Evolutionary conservation across 306 rosid species (phyloP).

Genomic region (Prunus salicina): DNA sequence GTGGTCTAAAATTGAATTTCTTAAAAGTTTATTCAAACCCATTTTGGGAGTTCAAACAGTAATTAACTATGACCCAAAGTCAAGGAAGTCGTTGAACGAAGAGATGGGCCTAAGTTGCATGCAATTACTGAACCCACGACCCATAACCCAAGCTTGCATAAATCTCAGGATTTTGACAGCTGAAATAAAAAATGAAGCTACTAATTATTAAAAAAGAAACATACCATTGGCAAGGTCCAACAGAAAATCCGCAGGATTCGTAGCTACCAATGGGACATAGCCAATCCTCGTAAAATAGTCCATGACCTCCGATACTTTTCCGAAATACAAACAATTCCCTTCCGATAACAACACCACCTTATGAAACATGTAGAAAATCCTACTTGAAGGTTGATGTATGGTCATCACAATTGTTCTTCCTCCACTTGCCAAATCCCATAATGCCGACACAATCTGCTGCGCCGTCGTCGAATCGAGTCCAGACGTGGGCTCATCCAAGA

Average conservation of each 20-base stretch:
- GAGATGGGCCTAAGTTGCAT: too few species aligned
- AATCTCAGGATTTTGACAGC: too few species aligned
- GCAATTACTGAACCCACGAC: too few species aligned
- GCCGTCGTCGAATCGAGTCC: constrained; percentile 78
- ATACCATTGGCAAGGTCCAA: constrained; percentile 79
- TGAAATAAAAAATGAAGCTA: too few species aligned
- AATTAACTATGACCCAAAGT: too few species aligned
- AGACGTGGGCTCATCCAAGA: constrained; percentile 80
- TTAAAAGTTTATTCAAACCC: too few species aligned
- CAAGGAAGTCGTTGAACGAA: too few species aligned
- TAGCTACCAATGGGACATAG: constrained; percentile 49
- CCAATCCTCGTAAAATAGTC: constrained; percentile 55
- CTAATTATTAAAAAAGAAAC: background rate
- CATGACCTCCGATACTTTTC: constrained; percentile 61
- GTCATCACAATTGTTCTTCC: constrained; percentile 76
- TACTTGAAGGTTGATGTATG: constrained; percentile 77
- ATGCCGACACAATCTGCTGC: constrained; percentile 55
- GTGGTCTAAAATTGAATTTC: too few species aligned
- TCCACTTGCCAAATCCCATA: constrained; percentile 58
- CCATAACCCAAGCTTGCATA: too few species aligned
- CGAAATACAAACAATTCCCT: constrained; percentile 60
- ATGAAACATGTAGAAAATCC: constrained; percentile 59
- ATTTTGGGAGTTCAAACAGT: too few species aligned
- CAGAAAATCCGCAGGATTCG: constrained; percentile 78
- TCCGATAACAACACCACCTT: constrained; percentile 62